phyloP scores from a whole-genome alignment of 768 basidiomycete species.

The Amanita polypyramis region DNA sequence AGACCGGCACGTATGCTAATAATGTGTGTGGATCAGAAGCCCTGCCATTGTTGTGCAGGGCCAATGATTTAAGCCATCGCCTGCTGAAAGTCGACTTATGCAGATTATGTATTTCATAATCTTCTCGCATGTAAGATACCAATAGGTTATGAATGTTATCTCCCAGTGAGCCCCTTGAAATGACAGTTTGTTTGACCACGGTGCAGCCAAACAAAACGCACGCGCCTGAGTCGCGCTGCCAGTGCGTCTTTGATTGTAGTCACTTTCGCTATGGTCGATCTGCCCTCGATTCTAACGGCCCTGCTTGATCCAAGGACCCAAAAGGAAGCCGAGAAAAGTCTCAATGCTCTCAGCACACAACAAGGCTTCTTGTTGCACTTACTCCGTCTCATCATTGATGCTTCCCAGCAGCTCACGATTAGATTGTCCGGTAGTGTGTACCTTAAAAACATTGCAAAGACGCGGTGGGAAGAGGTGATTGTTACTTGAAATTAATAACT shows the following conservation, averaged over 20 bases:
- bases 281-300: slow-evolving; percentile 59
- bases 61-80: background rate
- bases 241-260: background rate
- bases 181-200: background rate
- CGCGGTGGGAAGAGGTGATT: slow-evolving; percentile 81
- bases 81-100: background rate
- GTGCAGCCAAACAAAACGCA: slow-evolving; percentile 5
- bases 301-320: slow-evolving; percentile 60
- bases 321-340: slow-evolving; percentile 74
- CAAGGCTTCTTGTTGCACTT: slow-evolving; percentile 74
- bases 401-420: slow-evolving; percentile 55
- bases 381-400: slow-evolving; percentile 66
- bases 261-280: slow-evolving; percentile 42
- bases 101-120: background rate
- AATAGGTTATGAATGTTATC: slow-evolving; percentile 1
- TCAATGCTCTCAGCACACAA: slow-evolving; percentile 57
- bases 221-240: slow-evolving; percentile 1
- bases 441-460: slow-evolving; percentile 85
- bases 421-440: slow-evolving; percentile 82
- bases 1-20: slow-evolving; percentile 17
- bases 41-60: slow-evolving; percentile 9
- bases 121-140: background rate
- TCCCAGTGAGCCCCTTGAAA: background rate
- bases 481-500: background rate
- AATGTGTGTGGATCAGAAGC: slow-evolving; percentile 9